Evolutionary conservation across 1,139 yeast species (phyloP).

Genomic region (Pichia norvegensis): DNA sequence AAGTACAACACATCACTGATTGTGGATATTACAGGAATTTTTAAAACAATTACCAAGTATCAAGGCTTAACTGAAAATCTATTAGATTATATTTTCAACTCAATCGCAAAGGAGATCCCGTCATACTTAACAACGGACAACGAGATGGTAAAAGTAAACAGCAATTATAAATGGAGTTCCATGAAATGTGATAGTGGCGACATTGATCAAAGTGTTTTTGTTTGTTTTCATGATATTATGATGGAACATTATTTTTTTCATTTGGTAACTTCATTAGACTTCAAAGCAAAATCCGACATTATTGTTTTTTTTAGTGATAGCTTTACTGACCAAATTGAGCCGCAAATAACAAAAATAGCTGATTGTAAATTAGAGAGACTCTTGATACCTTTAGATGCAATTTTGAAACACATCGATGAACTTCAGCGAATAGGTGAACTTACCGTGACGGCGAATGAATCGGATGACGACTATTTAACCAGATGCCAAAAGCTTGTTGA

Average conservation of each 20-base stretch:
- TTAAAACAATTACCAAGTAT: slow-evolving; percentile 6
- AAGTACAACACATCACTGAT: not conserved
- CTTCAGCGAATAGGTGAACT: slow-evolving; percentile 1
- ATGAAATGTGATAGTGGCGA: slow-evolving; percentile 10
- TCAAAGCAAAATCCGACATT: not conserved
- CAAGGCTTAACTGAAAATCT: slow-evolving; percentile 11
- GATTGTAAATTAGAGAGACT: slow-evolving; percentile 4
- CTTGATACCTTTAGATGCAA: not conserved
- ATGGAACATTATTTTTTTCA: slow-evolving; percentile 19
- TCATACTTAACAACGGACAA: not conserved
- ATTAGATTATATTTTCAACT: slow-evolving; percentile 6
- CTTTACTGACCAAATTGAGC: not conserved
- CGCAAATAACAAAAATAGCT: not conserved
- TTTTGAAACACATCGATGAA: not conserved
- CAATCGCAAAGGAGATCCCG: slow-evolving; percentile 2
- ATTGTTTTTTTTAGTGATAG: not conserved
- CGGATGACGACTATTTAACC: slow-evolving; percentile 14
- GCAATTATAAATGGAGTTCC: slow-evolving; percentile 19
- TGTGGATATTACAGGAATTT: slow-evolving; percentile 3
- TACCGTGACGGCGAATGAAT: not conserved
- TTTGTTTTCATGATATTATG: slow-evolving; percentile 23
- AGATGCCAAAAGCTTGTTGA: slow-evolving; percentile 15
- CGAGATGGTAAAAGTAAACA: slow-evolving; percentile 1
- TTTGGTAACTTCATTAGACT: not conserved
- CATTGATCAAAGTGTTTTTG: slow-evolving; percentile 17